Percentiles rank a stretch among this genome's conserved stretches.
Conservation (phyloP, 495 filamentous ascomycete genomes). For the Penicillium samsonianum region DNA sequence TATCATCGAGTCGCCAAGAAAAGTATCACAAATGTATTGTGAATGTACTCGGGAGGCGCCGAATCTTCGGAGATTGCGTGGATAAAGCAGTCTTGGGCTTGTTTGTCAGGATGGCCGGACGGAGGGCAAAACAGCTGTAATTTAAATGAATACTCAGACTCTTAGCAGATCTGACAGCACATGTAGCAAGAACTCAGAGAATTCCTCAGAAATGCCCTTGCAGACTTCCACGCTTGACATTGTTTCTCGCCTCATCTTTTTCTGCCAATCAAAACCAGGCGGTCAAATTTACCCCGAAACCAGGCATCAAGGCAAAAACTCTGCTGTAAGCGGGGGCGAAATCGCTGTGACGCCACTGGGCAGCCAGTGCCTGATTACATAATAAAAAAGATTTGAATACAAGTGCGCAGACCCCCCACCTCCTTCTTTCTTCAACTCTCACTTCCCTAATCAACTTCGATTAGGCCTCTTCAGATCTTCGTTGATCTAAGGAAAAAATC, state of each 20-base stretch:
- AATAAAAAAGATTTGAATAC: conserved; percentile 29
- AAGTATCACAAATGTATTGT: not conserved
- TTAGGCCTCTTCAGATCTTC: conserved; percentile 17
- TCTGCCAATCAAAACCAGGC: conserved; percentile 19
- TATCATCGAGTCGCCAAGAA: not conserved
- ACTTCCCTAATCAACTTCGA: conserved; percentile 6
- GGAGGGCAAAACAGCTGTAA: not conserved
- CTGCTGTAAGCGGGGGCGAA: conserved; percentile 5
- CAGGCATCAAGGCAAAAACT: conserved; percentile 2
- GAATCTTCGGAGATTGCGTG: not conserved
- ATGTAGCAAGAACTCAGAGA: not conserved
- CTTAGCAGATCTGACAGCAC: not conserved
- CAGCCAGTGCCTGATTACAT: conserved; percentile 37
- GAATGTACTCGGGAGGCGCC: conserved; percentile 1
- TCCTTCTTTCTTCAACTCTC: conserved; percentile 22
- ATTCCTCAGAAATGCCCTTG: not conserved
- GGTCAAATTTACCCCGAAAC: conserved; percentile 20
- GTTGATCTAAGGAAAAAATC: conserved; percentile 13
- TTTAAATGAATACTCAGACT: not conserved
- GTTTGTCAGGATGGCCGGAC: not conserved
- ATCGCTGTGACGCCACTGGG: conserved; percentile 20
- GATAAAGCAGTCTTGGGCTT: conserved; percentile 4
- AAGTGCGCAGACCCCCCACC: conserved; percentile 24
- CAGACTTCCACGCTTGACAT: not conserved
- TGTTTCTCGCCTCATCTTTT: conserved; percentile 15